These are phyloP conservation scores for Elsinoe necatrix DNA, from an alignment of 2,329 filamentous ascomycete genomes.

Conservation along the genomic window DNA sequence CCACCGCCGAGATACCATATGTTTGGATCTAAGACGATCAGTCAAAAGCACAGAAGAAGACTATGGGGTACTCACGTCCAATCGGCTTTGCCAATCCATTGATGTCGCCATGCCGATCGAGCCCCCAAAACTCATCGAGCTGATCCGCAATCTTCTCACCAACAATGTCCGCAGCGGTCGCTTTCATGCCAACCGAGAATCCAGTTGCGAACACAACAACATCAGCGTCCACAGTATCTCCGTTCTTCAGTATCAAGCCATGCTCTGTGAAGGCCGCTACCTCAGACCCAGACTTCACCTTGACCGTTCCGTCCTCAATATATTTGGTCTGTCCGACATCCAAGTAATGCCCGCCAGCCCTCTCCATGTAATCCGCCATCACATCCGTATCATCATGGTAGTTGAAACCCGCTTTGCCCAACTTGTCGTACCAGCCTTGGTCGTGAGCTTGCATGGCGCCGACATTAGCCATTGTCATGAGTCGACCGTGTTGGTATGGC, in stretches of 20 bases:
- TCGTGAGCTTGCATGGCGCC: slow-evolving; percentile 25
- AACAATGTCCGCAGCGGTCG: slow-evolving; percentile 33
- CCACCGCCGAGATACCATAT: slow-evolving; percentile 42
- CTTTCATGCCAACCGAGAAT: slow-evolving; percentile 37
- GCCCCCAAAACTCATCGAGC: slow-evolving; percentile 39
- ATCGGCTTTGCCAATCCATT: slow-evolving; percentile 35
- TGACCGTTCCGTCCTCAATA: slow-evolving; percentile 30
- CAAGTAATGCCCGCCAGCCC: slow-evolving; percentile 35
- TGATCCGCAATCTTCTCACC: slow-evolving; percentile 33
- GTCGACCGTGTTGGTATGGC: slow-evolving; percentile 14
- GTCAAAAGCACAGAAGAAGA: not conserved
- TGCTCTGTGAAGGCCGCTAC: slow-evolving; percentile 31
- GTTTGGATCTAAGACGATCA: slow-evolving; percentile 25
- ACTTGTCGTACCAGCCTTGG: slow-evolving; percentile 29
- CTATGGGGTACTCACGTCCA: slow-evolving; percentile 27
- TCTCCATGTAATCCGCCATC: slow-evolving; percentile 31
- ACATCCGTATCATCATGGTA: slow-evolving; percentile 29
- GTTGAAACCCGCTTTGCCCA: slow-evolving; percentile 32
- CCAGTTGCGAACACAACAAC: slow-evolving; percentile 42
- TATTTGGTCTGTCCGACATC: slow-evolving; percentile 32
- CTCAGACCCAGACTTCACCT: slow-evolving; percentile 34
- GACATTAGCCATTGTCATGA: slow-evolving; percentile 18
- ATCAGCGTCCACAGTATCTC: slow-evolving; percentile 36
- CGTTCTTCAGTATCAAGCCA: slow-evolving; percentile 38
- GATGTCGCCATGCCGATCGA: slow-evolving; percentile 42